A percentile compares a stretch with the other conserved stretches of the same genome.
Evolutionary conservation across 129 eudicot species (phyloP).

Genomic region (Sambucus nigra): DNA sequence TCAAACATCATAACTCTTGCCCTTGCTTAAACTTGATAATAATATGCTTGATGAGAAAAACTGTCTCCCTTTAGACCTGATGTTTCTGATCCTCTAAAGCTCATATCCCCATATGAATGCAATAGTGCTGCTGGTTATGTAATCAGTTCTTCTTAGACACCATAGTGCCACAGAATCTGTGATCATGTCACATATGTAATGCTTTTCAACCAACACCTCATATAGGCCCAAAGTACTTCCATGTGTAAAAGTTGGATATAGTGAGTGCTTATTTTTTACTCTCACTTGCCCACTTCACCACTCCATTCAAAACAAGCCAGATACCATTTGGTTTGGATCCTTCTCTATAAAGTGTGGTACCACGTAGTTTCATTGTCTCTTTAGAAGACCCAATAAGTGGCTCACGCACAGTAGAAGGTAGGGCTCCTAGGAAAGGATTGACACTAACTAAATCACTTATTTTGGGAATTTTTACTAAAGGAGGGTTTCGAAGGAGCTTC

Average conservation of each 20-base stretch:
- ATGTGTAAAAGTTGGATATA: too few relatives aligned
- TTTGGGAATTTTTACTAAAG: too few relatives aligned
- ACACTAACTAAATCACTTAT: slow-evolving; percentile 47
- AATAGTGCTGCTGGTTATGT: slow-evolving; percentile 70
- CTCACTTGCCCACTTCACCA: slow-evolving; percentile 88
- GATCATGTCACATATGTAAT: slow-evolving; percentile 66
- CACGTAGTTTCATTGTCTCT: slow-evolving; percentile 66
- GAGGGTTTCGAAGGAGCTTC: slow-evolving; percentile 66
- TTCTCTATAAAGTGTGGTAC: too few relatives aligned
- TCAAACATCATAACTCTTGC: too few relatives aligned
- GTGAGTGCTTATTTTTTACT: too few relatives aligned
- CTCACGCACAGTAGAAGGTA: slow-evolving; percentile 56
- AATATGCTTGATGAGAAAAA: slow-evolving; percentile 45
- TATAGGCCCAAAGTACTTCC: too few relatives aligned
- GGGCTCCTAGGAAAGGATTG: slow-evolving; percentile 88
- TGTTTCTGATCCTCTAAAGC: too few relatives aligned
- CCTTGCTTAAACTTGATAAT: slow-evolving; percentile 55
- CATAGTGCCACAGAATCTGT: slow-evolving; percentile 75
- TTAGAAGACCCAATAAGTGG: slow-evolving; percentile 59
- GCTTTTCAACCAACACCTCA: slow-evolving; percentile 74
- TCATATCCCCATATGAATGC: too few relatives aligned
- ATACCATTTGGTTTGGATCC: too few relatives aligned
- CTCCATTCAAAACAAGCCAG: too few relatives aligned
- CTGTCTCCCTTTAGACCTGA: slow-evolving; percentile 38
- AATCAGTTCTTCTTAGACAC: slow-evolving; percentile 46